These are phyloP conservation scores for Chrysopogon serrulatus DNA, from an alignment of 176 grass and related monocot species.

Conservation along the genomic window DNA sequence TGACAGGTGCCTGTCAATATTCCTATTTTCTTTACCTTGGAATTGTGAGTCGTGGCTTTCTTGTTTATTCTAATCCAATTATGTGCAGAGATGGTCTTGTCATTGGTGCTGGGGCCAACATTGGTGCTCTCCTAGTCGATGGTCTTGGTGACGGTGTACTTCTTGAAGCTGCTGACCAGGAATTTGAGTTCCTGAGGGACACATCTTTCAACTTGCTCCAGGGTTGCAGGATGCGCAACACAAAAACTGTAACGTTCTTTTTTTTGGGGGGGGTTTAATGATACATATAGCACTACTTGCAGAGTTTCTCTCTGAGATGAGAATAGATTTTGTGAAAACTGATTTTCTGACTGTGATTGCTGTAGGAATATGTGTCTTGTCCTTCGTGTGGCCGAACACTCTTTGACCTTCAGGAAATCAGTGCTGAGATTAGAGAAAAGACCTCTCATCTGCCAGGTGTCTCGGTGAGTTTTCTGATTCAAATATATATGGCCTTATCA, in stretches of 20 bases:
- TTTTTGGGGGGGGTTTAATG: background rate
- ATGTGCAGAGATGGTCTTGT: constrained; percentile 84
- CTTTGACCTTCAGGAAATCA: constrained; percentile 94
- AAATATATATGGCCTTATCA: background rate
- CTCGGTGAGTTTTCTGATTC: constrained; percentile 50
- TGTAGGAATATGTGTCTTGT: constrained; percentile 94
- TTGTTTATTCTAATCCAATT: constrained; percentile 31
- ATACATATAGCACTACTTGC: background rate
- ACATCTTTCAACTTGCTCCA: constrained; percentile 98
- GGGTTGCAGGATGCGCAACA: constrained; percentile 99
- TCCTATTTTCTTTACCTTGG: background rate
- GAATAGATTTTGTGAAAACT: background rate
- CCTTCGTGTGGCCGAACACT: constrained; percentile 92
- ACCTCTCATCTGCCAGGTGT: constrained; percentile 93
- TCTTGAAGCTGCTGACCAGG: constrained; percentile 77
- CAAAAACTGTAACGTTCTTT: constrained; percentile 79
- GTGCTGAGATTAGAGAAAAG: constrained; percentile 87
- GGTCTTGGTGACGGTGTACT: constrained; percentile 90
- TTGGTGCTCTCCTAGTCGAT: constrained; percentile 90
- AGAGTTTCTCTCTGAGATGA: background rate
- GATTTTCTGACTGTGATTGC: constrained; percentile 12
- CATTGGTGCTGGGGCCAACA: constrained; percentile 76
- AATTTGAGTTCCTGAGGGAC: constrained; percentile 86
- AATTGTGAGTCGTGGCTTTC: background rate
- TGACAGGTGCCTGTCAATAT: constrained; percentile 38